Evolutionary conservation across 1,284 basidiomycete genomes (phyloP).

Genomic region (Fomitopsis betulina): DNA sequence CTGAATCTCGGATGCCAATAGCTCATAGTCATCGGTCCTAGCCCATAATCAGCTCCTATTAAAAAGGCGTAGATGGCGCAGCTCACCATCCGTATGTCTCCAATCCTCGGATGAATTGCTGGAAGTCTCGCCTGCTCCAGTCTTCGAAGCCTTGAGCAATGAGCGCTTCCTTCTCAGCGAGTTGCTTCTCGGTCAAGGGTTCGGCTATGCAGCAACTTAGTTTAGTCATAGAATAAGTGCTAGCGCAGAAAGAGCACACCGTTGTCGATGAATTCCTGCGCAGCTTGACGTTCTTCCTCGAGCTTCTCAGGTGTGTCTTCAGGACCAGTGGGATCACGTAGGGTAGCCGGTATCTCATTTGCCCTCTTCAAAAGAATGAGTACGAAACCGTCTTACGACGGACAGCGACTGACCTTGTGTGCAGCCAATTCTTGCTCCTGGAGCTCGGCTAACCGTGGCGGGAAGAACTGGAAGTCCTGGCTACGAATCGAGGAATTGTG

Average conservation of each 20-base stretch:
- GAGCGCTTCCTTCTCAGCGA: conserved; percentile 74
- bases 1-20: conserved; percentile 83
- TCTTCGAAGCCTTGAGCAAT: conserved; percentile 81
- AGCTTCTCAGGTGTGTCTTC: conserved; percentile 83
- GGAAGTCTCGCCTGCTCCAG: conserved; percentile 93
- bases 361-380: conserved; percentile 40
- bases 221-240: background rate
- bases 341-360: conserved; percentile 73
- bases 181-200: conserved; percentile 84
- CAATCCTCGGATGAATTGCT: conserved; percentile 82
- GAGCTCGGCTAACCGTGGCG: conserved; percentile 74
- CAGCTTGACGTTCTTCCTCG: conserved; percentile 76
- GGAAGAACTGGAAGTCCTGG: conserved; percentile 98
- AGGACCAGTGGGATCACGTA: conserved; percentile 64
- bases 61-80: background rate
- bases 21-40: conserved; percentile 71
- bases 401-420: conserved; percentile 53
- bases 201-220: conserved; percentile 51
- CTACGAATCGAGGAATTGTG: conserved; percentile 35
- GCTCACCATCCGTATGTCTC: conserved; percentile 85
- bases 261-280: conserved; percentile 85
- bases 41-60: background rate
- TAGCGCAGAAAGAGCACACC: conserved; percentile 37
- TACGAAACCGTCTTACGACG: background rate
- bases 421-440: conserved; percentile 88